Evolutionary conservation across 805 yeast genomes (phyloP).

Genomic region (Cyberlindnera petersonii): DNA sequence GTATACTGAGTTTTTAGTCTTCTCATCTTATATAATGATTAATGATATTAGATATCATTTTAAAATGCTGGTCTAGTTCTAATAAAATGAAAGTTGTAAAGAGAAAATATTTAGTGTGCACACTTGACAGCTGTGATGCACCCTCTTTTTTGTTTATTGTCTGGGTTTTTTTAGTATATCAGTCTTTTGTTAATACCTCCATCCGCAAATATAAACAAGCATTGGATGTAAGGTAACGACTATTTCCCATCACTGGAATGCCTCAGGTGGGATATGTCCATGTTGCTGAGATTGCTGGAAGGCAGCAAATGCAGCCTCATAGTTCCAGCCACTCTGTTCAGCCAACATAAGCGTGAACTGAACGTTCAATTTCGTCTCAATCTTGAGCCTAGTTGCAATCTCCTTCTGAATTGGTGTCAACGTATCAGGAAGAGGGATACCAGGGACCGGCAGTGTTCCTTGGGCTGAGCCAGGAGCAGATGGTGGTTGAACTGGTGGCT

Average conservation of each 20-base stretch:
- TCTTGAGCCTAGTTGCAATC: conserved; percentile 57
- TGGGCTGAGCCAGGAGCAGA: conserved; percentile 10
- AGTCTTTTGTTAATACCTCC: no score
- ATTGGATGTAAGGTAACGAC: no score
- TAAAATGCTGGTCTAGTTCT: no score
- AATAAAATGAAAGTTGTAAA: no score
- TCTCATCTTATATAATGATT: background rate
- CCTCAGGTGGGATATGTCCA: conserved; percentile 29
- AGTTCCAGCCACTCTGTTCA: conserved; percentile 85
- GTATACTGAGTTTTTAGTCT: background rate
- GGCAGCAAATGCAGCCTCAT: conserved; percentile 60
- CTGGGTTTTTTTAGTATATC: no score
- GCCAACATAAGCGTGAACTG: conserved; percentile 79
- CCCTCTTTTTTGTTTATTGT: no score
- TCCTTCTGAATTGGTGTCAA: conserved; percentile 56
- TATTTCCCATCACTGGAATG: conserved; percentile 20
- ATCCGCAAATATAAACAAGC: no score
- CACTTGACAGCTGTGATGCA: no score
- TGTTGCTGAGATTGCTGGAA: conserved; percentile 55
- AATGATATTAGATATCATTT: background rate
- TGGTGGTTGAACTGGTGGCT: conserved; percentile 4
- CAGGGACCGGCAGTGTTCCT: conserved; percentile 14
- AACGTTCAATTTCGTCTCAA: conserved; percentile 71
- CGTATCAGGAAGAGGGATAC: conserved; percentile 20
- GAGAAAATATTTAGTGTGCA: no score